Conservation (phyloP, 345 rosid genomes). For the Syzygium aromaticum region DNA sequence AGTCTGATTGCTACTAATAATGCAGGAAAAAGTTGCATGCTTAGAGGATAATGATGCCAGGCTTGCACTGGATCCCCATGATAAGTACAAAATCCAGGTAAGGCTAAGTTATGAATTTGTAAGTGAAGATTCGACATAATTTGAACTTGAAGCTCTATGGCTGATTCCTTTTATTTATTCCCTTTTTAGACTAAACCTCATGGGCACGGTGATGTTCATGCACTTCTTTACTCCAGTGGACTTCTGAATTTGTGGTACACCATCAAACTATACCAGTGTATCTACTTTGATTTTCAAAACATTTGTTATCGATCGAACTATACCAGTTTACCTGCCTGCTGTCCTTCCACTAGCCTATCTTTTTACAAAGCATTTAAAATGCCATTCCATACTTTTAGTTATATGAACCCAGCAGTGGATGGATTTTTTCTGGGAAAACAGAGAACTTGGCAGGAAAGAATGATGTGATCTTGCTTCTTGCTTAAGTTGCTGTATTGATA, state of each 20-base stretch:
- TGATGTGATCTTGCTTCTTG: neutral
- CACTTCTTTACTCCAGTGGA: conserved; percentile 87
- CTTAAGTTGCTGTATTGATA: neutral
- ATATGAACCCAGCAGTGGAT: neutral
- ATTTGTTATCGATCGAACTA: neutral
- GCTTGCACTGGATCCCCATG: conserved; percentile 70
- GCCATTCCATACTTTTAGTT: neutral
- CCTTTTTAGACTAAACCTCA: conserved; percentile 81
- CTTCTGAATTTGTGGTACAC: conserved; percentile 61
- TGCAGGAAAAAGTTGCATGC: conserved; percentile 97
- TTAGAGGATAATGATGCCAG: conserved; percentile 89
- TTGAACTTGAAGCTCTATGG: neutral
- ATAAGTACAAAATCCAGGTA: conserved; percentile 90
- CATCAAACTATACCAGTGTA: neutral
- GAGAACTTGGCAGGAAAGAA: neutral
- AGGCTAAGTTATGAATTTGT: neutral
- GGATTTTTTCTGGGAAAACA: neutral
- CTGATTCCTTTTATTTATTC: neutral
- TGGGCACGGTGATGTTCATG: conserved; percentile 97
- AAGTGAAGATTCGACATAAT: neutral
- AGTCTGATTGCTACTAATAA: neutral
- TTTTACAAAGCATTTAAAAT: neutral
- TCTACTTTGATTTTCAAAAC: conserved; percentile 4
- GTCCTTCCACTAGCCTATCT: neutral
- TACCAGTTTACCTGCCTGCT: neutral